Conservation (phyloP, 2,329 filamentous ascomycete species). For the Talaromyces sp. region DNA sequence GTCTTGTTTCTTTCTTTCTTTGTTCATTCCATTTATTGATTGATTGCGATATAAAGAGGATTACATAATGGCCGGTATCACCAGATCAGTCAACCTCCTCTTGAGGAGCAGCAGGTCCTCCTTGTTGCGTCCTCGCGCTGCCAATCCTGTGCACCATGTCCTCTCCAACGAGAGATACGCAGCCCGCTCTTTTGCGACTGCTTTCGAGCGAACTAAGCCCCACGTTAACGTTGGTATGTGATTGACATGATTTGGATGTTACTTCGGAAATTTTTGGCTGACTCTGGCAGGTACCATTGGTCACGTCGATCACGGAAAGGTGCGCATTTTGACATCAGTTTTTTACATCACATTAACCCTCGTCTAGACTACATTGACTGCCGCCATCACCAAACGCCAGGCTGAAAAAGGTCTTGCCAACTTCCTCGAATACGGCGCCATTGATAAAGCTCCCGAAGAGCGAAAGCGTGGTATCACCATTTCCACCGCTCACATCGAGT, state of each 20-base stretch:
- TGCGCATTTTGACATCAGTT: neutral
- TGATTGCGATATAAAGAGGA: constrained; percentile 43
- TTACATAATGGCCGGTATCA: constrained; percentile 67
- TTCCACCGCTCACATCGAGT: constrained; percentile 97
- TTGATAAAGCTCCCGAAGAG: constrained; percentile 99
- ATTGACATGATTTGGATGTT: neutral
- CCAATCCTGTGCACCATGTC: constrained; percentile 69
- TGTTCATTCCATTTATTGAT: constrained; percentile 24
- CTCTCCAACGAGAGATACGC: constrained; percentile 45
- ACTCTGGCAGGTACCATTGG: constrained; percentile 75
- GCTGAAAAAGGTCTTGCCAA: constrained; percentile 88
- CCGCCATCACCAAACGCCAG: constrained; percentile 97
- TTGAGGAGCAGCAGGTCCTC: constrained; percentile 76
- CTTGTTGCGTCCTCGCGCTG: constrained; percentile 63
- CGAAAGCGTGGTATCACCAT: constrained; percentile 99
- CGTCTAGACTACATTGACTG: constrained; percentile 86
- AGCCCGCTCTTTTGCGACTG: constrained; percentile 57
- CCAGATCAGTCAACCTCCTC: constrained; percentile 74
- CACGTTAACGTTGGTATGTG: constrained; percentile 92
- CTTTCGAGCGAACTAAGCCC: constrained; percentile 85
- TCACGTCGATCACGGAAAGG: constrained; percentile 99
- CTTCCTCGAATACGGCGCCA: constrained; percentile 96
- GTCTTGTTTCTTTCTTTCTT: constrained; percentile 14
- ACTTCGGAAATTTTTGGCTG: constrained; percentile 5
- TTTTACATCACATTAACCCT: constrained; percentile 5